A percentile compares a stretch with the other conserved stretches of the same genome.
phyloP scores from a whole-genome alignment of 768 basidiomycete species.

The Suillus americanus region DNA sequence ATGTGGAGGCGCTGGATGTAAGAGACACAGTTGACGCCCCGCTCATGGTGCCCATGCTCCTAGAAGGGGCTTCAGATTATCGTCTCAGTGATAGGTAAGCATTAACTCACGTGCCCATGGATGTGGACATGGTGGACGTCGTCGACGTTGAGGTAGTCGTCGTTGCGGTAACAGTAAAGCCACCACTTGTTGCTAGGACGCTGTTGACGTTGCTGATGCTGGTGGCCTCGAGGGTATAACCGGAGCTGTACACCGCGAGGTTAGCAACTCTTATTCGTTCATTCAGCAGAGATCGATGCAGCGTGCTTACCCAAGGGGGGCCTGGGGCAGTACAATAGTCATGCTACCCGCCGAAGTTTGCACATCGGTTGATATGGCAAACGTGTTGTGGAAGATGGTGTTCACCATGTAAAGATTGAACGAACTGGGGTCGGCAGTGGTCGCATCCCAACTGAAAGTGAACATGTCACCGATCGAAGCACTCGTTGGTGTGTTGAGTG shows the following conservation, averaged over 20 bases:
- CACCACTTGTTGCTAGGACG: constrained; percentile 37
- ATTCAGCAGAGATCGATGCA: not conserved
- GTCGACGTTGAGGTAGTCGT: constrained; percentile 9
- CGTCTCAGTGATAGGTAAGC: not conserved
- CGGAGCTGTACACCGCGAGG: constrained; percentile 30
- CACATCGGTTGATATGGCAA: constrained; percentile 58
- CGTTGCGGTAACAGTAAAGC: constrained; percentile 42
- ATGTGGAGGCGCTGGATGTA: constrained; percentile 16
- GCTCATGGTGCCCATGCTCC: not conserved
- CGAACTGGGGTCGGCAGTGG: constrained; percentile 37
- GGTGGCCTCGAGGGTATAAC: constrained; percentile 47
- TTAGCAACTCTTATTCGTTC: not conserved
- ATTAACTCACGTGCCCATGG: constrained; percentile 16
- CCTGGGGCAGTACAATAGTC: constrained; percentile 44
- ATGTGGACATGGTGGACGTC: constrained; percentile 17
- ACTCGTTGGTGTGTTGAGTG: constrained; percentile 36
- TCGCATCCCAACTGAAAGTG: constrained; percentile 49
- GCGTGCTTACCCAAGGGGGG: constrained; percentile 42
- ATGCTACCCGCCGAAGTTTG: constrained; percentile 32
- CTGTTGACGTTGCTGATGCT: constrained; percentile 42
- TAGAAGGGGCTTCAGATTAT: not conserved
- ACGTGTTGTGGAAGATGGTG: constrained; percentile 47
- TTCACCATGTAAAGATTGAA: constrained; percentile 52
- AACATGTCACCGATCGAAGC: constrained; percentile 32
- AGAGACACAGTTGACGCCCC: not conserved